A percentile compares a stretch with the other conserved stretches of the same genome.
Conservation (phyloP, 305 asterid species). For the Solanum hybrid region DNA sequence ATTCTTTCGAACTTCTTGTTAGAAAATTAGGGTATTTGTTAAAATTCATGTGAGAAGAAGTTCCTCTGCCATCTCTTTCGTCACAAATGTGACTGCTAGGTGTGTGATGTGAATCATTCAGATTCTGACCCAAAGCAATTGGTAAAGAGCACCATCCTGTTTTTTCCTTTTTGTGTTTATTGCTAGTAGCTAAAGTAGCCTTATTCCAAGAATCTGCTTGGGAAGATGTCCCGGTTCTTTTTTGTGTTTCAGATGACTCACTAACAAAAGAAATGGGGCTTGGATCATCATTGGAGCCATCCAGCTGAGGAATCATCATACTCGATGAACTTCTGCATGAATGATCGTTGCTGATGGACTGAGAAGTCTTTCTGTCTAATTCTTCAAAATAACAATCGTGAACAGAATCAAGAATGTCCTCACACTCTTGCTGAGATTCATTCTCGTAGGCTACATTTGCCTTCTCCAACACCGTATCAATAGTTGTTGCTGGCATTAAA, state of each 20-base stretch:
- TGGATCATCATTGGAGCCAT: slow-evolving; percentile 64
- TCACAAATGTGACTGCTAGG: slow-evolving; percentile 11
- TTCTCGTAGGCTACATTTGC: slow-evolving; percentile 73
- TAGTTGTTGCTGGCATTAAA: slow-evolving; percentile 56
- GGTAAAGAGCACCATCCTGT: slow-evolving; percentile 75
- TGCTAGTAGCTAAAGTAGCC: slow-evolving; percentile 23
- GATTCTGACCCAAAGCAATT: slow-evolving; percentile 32
- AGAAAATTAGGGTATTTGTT: slow-evolving; percentile 21
- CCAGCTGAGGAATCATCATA: slow-evolving; percentile 67
- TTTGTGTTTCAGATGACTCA: slow-evolving; percentile 28
- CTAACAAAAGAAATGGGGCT: slow-evolving; percentile 26
- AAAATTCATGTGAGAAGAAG: background rate
- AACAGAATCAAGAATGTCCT: slow-evolving; percentile 93
- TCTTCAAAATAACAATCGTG: slow-evolving; percentile 41
- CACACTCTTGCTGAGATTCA: slow-evolving; percentile 97
- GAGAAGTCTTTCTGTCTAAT: slow-evolving; percentile 21
- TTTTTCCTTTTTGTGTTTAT: slow-evolving; percentile 41
- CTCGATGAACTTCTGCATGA: slow-evolving; percentile 23
- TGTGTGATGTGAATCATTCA: slow-evolving; percentile 22
- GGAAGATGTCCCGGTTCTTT: slow-evolving; percentile 22
- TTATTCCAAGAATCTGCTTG: slow-evolving; percentile 21
- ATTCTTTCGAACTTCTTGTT: slow-evolving; percentile 20
- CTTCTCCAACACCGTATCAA: slow-evolving; percentile 65
- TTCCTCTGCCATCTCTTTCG: slow-evolving; percentile 22
- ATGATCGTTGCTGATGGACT: slow-evolving; percentile 18